Evolutionary conservation across 106 monocot species (phyloP), one percentile per base, ranked within the genome.

Genomic region (Cymbidium sinense): DNA sequence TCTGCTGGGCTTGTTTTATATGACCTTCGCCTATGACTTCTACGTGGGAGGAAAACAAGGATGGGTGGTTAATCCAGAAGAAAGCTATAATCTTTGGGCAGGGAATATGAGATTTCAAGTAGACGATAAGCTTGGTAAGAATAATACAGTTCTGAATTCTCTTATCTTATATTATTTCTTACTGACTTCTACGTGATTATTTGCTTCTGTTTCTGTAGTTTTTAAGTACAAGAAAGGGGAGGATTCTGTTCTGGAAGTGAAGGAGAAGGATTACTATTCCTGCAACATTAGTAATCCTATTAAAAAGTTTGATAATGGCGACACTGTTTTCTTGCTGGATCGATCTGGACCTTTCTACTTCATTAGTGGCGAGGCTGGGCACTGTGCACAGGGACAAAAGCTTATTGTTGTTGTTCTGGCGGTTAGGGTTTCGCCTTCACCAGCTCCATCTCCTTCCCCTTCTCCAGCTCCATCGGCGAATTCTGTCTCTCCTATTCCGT

Each of bases 171-270:
- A n/a, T 47, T 20, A 17, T 30, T 72, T 31, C 41, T 52, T 55
- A 54, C 3, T 29, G 52, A 0, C 72, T 2, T 74, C 0, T 41
- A 6, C 9, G 47, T 70, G 23, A 35, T 82, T 35, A 70, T 37
- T 0, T 4, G 31, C 13, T 33, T 67, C 31, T 67, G 25, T 9
- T n/a, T 75, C 10, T 20, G 43, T 67, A 96, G 96, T 93, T 41
- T 96, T 96, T 80, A 78, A 81, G 80, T 90, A 89, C 88, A 82
- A 91, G 52, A 85, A 82, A 50, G 86, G 72, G 21, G 78, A 62
- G 41, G 93, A 93, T 82, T 94, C 91, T 13, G 93, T 94, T 27
- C 79, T 94, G 62, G 81, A 78, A 29, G 93, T 96, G 82, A 84
- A 27, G 29, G 74, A 90, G 79, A 43, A 81, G 39, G 85, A 83